Base-by-base conservation (phyloP, 345 rosid genomes). In the Brassica rapa region DNA sequence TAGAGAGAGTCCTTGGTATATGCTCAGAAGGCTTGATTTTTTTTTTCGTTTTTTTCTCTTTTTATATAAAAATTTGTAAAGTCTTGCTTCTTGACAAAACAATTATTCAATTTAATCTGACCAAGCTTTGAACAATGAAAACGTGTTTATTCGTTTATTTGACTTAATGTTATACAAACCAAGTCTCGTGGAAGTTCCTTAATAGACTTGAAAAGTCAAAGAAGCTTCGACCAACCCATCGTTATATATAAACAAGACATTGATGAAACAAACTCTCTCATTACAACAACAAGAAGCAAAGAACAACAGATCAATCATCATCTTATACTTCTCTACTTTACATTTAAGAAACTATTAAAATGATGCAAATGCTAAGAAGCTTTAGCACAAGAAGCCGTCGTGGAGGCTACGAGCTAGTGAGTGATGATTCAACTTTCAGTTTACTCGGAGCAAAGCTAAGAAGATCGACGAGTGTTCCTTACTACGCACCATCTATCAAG, bases 341-440 rank as follows among this genome's bases (percentile, higher is more conserved):
- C 71, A 43, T 4, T 70, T 12, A 2, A 29, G 12, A n/a, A 64
- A 29, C 8, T 30, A 37, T 4, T n/a, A 4, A 24, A 72, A 66
- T 51, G 29, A 76, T 75, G 81, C 65, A 69, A 80, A 87, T 89
- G 91, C 63, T 89, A 16, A 84, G 94, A 86, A 86, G 91, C 62
- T 71, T 88, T 32, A 91, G 88, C 79, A 81, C 86, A 29, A 78
- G 86, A 82, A 78, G 79, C 73, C 77, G 67, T 24, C 61, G 67
- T 62, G 82, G 86, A 43, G 82, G 86, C 4, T 91, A 91, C 27
- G 90, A 89, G 59, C 79, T 80, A 67, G 39, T 89, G 1, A 85
- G 55, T 2, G 86, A 81, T 39, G 87, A 87, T 63, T 68, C 89
- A 0, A 72, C 74, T 16, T 71, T 76, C 6, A 72, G 77, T 76